A percentile compares a stretch with the other conserved stretches of the same genome.
phyloP scores from a whole-genome alignment of 2,329 filamentous ascomycete genomes.

The Rachicladosporium sp. region DNA sequence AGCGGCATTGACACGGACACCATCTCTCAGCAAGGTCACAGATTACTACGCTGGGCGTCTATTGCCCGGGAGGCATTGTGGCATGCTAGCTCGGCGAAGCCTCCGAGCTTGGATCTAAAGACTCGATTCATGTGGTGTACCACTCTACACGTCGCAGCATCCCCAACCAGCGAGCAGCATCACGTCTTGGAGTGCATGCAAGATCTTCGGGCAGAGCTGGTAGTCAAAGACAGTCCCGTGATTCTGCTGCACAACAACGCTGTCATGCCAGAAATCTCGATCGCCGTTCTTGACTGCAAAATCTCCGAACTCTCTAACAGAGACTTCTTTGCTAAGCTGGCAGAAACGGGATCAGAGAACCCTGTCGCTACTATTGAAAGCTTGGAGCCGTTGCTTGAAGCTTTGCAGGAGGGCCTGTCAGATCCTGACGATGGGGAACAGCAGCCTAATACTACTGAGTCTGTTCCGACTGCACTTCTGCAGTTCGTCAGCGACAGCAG shows the following conservation, averaged over 20 bases:
- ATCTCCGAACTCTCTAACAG: slow-evolving; percentile 87
- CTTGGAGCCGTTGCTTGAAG: slow-evolving; percentile 79
- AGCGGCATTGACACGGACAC: slow-evolving; percentile 42
- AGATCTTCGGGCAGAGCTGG: slow-evolving; percentile 46
- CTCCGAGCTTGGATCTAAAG: slow-evolving; percentile 29
- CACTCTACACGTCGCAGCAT: slow-evolving; percentile 47
- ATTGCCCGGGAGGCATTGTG: slow-evolving; percentile 43
- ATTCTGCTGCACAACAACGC: slow-evolving; percentile 69
- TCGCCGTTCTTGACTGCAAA: slow-evolving; percentile 74
- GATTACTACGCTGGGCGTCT: slow-evolving; percentile 47
- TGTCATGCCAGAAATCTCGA: slow-evolving; percentile 76
- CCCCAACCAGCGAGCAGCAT: slow-evolving; percentile 43
- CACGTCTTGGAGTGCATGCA: slow-evolving; percentile 50
- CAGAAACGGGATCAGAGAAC: slow-evolving; percentile 69
- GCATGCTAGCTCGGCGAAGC: slow-evolving; percentile 17
- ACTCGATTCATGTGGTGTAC: slow-evolving; percentile 57
- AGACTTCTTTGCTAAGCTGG: slow-evolving; percentile 88
- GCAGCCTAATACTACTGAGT: neutral
- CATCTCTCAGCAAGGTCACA: slow-evolving; percentile 43
- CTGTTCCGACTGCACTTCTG: slow-evolving; percentile 57
- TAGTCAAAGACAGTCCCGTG: slow-evolving; percentile 34
- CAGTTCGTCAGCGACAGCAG: slow-evolving; percentile 74
- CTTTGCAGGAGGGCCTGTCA: slow-evolving; percentile 32
- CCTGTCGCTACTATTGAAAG: slow-evolving; percentile 80
- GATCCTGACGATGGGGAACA: too few relatives aligned